Conservation (phyloP, 108 stramenopile genomes). For the Bacterosira constricta region DNA sequence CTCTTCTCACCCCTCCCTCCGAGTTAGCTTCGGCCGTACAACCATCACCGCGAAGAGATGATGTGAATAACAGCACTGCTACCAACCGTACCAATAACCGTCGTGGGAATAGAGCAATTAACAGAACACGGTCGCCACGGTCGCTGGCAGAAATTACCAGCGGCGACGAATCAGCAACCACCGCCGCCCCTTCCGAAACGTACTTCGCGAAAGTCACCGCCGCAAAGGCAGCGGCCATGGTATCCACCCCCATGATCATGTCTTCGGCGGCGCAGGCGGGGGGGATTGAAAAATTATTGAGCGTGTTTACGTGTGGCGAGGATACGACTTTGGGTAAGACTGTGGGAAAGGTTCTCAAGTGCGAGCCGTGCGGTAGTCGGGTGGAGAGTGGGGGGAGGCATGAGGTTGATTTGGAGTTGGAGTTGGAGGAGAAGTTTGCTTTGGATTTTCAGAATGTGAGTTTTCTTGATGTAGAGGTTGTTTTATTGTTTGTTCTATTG, state of each 20-base stretch:
- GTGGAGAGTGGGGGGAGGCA: neutral
- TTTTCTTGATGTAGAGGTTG: neutral
- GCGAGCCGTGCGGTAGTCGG: conserved; percentile 1
- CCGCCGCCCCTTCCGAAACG: too few species aligned
- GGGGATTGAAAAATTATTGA: conserved; percentile 11
- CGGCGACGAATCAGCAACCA: neutral
- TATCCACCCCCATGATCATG: neutral
- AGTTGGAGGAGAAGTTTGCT: conserved; percentile 17
- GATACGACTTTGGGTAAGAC: conserved; percentile 10
- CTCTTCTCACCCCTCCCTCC: neutral
- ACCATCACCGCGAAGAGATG: neutral
- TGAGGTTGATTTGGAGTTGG: conserved; percentile 22
- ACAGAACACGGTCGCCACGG: neutral
- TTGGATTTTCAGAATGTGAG: conserved; percentile 34
- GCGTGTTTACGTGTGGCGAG: conserved; percentile 16
- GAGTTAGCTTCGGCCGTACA: neutral
- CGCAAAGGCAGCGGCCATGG: too few species aligned
- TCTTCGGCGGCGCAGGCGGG: neutral
- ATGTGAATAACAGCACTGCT: too few species aligned
- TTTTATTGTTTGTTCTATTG: neutral
- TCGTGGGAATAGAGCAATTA: neutral
- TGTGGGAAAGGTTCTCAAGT: neutral
- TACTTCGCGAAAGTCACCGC: too few species aligned
- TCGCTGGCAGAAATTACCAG: neutral
- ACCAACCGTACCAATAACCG: neutral